Conservation (phyloP, 805 yeast species). For the Saccharomycopsis oosterbeekiorum region DNA sequence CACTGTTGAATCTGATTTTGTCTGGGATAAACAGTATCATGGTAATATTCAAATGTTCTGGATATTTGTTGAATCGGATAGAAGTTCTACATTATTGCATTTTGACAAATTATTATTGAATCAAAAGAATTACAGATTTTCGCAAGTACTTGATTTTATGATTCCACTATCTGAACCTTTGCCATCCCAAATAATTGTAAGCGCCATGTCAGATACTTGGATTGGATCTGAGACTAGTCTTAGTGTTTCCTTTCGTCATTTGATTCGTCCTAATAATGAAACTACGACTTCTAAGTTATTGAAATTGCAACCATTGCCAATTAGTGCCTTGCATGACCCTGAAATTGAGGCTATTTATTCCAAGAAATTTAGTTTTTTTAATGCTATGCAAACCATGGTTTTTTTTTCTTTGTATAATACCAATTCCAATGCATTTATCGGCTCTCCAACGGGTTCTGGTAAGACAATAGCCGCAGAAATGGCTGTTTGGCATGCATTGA, state of each 20-base stretch:
- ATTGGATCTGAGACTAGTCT: constrained; percentile 71
- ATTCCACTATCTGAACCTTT: constrained; percentile 81
- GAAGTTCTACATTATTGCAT: constrained; percentile 56
- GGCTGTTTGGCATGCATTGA: constrained; percentile 95
- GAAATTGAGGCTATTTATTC: constrained; percentile 61
- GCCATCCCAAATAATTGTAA: constrained; percentile 80
- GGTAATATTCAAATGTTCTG: constrained; percentile 83
- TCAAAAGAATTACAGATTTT: constrained; percentile 40
- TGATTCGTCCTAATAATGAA: constrained; percentile 81
- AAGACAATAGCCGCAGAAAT: constrained; percentile 95
- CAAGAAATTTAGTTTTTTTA: constrained; percentile 69
- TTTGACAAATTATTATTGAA: constrained; percentile 70
- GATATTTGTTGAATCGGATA: constrained; percentile 82
- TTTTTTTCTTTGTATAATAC: constrained; percentile 82
- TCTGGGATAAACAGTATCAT: constrained; percentile 76
- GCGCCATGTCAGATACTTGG: constrained; percentile 81
- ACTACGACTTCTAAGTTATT: constrained; percentile 75
- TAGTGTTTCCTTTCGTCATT: constrained; percentile 79
- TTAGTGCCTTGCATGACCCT: constrained; percentile 63
- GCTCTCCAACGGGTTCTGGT: constrained; percentile 98
- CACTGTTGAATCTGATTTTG: constrained; percentile 61
- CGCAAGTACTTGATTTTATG: constrained; percentile 81
- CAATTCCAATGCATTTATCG: constrained; percentile 75
- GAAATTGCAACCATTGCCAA: constrained; percentile 77
- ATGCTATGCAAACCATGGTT: constrained; percentile 98